Base-by-base conservation (phyloP, 2,329 filamentous ascomycete species). In the Microcyclosporella mali region DNA sequence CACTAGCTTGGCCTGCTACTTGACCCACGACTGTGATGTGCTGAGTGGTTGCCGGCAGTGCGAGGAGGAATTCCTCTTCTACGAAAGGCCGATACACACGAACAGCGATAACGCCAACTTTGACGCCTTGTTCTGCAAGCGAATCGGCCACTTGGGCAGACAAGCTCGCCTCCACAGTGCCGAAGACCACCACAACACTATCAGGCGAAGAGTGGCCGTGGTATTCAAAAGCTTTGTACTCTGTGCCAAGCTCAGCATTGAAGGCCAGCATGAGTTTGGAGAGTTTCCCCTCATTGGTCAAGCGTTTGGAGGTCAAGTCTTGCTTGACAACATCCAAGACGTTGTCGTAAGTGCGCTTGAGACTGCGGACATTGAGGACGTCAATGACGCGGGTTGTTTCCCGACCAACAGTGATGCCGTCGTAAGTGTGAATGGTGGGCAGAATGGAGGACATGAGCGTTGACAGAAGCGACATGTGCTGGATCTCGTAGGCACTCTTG, bases 201-300 rank as follows among this genome's bases (percentile, higher is more conserved):
- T 90, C 85, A 3, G 92, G 80, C 33, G 80, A 72, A 37, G 78
- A 72, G 62, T 97, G 88, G 17, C 92, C 92, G 58, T 84, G 78
- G 70, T 98, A 98, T 69, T 98, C 92, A 57, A 97, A 98, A 6
- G 88, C 80, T 58, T 83, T 78, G 65, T 98, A 98, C 53, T 90
- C 82, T 33, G 92, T 97, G 45, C 90, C 92, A 17, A 98, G 81
- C 70, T 97, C 88, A 50, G 81, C 79, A 67, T 97, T 98, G 69
- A 94, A 82, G 16, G 82, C 76, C 50, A 79, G 75, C 38, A 94
- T 71, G 6, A 90, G 70, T 54, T 80, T 79, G 33, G 82, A 65
- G n/a, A 82, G 72, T 67, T 84, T 88, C 49, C 81, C 83, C 41
- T 86, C 84, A 32, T 75, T 73, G 63, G 85, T 83, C 3, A 83